Evolutionary conservation across 2,329 filamentous ascomycete species (phyloP).

Genomic region (Penicillium fuscoglaucum): DNA sequence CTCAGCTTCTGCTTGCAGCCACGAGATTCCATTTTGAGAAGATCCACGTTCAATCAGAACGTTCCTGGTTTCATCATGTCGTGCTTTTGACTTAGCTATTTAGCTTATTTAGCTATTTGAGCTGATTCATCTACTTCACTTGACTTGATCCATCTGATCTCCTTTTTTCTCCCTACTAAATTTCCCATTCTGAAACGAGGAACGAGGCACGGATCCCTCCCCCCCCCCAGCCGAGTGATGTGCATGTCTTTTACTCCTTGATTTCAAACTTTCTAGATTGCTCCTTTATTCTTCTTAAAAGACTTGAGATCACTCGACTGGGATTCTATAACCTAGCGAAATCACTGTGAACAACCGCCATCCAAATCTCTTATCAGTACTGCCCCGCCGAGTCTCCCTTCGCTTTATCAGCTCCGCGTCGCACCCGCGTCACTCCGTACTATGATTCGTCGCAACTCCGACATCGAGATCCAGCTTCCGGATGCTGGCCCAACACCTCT

Average conservation of each 20-base stretch:
- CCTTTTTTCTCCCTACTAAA: conserved; percentile 13
- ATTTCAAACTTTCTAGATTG: conserved; percentile 10
- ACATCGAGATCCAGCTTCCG: conserved; percentile 43
- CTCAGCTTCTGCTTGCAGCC: conserved; percentile 31
- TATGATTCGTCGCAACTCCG: conserved; percentile 47
- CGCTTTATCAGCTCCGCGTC: conserved; percentile 44
- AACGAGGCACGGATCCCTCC: conserved; percentile 38
- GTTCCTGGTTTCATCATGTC: neutral
- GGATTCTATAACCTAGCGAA: neutral
- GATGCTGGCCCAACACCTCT: conserved; percentile 33
- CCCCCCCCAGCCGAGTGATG: conserved; percentile 18
- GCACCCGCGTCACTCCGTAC: conserved; percentile 12
- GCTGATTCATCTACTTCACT: neutral
- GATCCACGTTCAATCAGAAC: neutral
- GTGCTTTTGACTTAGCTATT: neutral
- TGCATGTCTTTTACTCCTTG: conserved; percentile 14
- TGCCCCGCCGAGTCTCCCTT: conserved; percentile 20
- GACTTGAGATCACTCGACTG: neutral
- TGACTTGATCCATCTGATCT: neutral
- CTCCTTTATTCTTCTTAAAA: conserved; percentile 1
- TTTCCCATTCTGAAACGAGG: conserved; percentile 37
- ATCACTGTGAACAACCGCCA: neutral
- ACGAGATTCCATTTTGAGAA: conserved; percentile 23
- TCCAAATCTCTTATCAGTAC: conserved; percentile 53
- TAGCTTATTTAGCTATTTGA: conserved; percentile 2